Percentiles rank a stretch among this genome's conserved stretches.
Conservation (phyloP, 2,329 filamentous ascomycete genomes). For the Cytospora piceicola region DNA sequence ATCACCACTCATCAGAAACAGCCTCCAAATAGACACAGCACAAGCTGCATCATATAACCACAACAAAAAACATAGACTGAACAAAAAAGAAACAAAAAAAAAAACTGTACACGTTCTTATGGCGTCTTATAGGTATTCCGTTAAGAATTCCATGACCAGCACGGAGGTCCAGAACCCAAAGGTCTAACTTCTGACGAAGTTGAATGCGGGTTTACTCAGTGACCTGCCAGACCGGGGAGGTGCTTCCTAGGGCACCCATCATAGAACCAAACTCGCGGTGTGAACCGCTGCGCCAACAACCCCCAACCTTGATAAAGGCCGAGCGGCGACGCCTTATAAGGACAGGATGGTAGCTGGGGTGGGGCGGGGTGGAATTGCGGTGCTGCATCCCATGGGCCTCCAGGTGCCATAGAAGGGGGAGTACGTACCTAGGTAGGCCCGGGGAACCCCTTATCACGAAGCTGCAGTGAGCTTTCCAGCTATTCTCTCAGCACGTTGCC, state of each 20-base stretch:
- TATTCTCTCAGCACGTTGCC: neutral
- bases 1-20: no score
- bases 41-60: neutral
- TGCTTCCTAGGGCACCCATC: constrained; percentile 21
- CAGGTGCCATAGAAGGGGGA: no score
- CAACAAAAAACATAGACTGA: neutral
- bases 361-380: neutral
- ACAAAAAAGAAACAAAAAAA: neutral
- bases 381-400: neutral
- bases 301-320: neutral
- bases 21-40: no score
- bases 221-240: constrained; percentile 24
- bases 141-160: constrained; percentile 21
- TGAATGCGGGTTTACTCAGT: neutral
- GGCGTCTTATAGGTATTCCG: constrained; percentile 22
- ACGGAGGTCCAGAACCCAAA: constrained; percentile 14
- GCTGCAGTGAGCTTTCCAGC: no score
- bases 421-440: no score
- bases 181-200: neutral
- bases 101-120: constrained; percentile 19
- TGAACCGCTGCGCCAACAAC: constrained; percentile 23
- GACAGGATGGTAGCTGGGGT: neutral
- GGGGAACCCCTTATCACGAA: no score
- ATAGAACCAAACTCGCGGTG: constrained; percentile 2
- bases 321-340: neutral